Base-by-base conservation (phyloP, 2,329 filamentous ascomycete species). In the Nigrospora osmanthi region DNA sequence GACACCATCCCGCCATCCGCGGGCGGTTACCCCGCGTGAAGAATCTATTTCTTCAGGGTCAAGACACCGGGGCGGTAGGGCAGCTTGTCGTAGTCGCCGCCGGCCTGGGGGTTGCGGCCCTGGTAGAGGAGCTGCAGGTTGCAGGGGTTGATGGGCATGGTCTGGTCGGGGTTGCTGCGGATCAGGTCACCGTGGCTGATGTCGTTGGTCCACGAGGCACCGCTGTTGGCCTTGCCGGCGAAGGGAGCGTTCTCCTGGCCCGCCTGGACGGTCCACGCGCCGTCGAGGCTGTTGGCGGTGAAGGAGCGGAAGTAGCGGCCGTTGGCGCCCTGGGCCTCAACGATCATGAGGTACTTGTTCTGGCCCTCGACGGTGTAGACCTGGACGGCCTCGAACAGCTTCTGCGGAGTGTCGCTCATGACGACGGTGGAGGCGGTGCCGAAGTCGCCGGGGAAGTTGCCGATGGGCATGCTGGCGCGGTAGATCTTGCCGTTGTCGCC, bases 401-500 rank as follows among this genome's bases (percentile, higher is more conserved):
- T 77, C 57, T 76, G 69, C 13, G 46, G 65, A 2, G 68, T 64
- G 58, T 80, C 80, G 55, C 62, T 72, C 54, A 82, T 54, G 47
- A 83, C 54, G 0, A 72, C 61, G 3, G 68, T 71, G 1, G 66
- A 73, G 0, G 67, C 45, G 0, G 67, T 64, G 48, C 80, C 79
- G 55, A 85, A 83, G 58, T 59, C 71, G 34, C 73, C 71, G 0
- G 81, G 81, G 68, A 85, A 85, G 49, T 76, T 73, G 39, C 60
- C 70, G 19, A 83, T 75, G 34, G 81, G 70, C 77, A 83, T 84
- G 56, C 70, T 75, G 43, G 79, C 58, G 1, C 81, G 71, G 64
- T 85, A 85, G 56, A 85, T 80, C 38, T 72, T 74, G 58, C 81
- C 81, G 50, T 85, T 82, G 62, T 85, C 81, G 9, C 79, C 81